These are phyloP conservation scores for Physcomitrium patens DNA, from an alignment of 225 moss, liverwort and hornwort species.

Conservation along the genomic window DNA sequence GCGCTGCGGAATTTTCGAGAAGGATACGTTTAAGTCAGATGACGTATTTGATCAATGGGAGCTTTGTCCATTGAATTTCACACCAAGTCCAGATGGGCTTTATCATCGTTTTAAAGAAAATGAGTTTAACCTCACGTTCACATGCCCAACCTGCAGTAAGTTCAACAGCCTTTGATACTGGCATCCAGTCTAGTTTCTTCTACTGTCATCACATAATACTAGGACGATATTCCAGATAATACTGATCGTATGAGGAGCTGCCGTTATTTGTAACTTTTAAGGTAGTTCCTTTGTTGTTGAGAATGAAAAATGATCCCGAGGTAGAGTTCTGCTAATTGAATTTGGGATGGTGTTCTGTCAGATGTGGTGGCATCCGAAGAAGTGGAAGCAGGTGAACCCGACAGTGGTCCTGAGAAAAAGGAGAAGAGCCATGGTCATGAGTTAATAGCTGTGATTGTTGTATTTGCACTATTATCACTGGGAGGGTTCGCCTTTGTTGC, in stretches of 20 bases:
- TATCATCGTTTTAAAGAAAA: conserved; percentile 46
- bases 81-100: conserved; percentile 56
- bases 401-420: conserved; percentile 32
- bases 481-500: conserved; percentile 76
- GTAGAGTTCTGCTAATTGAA: conserved; percentile 9
- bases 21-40: conserved; percentile 73
- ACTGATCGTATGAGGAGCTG: neutral
- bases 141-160: conserved; percentile 76
- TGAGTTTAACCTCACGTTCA: conserved; percentile 71
- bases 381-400: conserved; percentile 33
- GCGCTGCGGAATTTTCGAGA: conserved; percentile 90
- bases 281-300: neutral
- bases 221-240: neutral
- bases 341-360: conserved; percentile 26
- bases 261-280: neutral
- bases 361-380: conserved; percentile 38
- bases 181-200: neutral
- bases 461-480: conserved; percentile 53
- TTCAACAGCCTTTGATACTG: conserved; percentile 6
- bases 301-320: conserved; percentile 10
- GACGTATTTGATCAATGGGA: conserved; percentile 83
- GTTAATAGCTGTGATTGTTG: conserved; percentile 49
- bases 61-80: conserved; percentile 82
- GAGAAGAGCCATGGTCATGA: conserved; percentile 34
- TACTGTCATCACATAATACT: neutral